A percentile compares a stretch with the other conserved stretches of the same genome.
These are phyloP conservation scores for Naganishia antarctica DNA, from an alignment of 768 basidiomycete genomes.

Conservation along the genomic window DNA sequence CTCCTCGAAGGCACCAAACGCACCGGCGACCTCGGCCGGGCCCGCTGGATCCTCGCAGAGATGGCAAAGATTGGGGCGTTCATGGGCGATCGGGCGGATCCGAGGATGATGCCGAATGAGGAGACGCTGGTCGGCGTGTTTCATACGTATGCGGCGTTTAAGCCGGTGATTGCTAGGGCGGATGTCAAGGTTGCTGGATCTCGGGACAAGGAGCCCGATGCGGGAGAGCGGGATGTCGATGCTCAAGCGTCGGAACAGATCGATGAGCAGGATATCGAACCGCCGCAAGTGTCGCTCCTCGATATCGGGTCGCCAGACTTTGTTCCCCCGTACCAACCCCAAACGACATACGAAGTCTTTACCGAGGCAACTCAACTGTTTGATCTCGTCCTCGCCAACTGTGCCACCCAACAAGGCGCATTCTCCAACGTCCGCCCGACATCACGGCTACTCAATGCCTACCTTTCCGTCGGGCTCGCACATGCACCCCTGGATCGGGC, in stretches of 20 bases:
- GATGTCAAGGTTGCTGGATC: conserved; percentile 52
- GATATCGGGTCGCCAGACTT: conserved; percentile 29
- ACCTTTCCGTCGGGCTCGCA: conserved; percentile 68
- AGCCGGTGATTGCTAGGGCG: conserved; percentile 61
- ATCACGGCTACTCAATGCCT: conserved; percentile 68
- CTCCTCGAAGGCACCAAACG: conserved; percentile 86
- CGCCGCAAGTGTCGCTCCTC: not conserved
- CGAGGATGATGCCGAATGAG: conserved; percentile 54
- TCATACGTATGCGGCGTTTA: conserved; percentile 78
- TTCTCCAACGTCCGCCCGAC: conserved; percentile 62
- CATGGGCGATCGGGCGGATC: not conserved
- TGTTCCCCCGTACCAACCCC: conserved; percentile 26
- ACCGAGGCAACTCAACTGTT: conserved; percentile 31
- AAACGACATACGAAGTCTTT: conserved; percentile 31
- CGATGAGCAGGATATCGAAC: not conserved
- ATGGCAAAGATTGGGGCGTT: conserved; percentile 33
- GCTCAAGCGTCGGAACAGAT: not conserved
- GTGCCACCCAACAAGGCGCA: conserved; percentile 36
- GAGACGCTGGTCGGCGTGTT: conserved; percentile 77
- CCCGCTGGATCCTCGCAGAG: conserved; percentile 87
- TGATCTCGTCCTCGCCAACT: conserved; percentile 11
- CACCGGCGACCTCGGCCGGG: conserved; percentile 72
- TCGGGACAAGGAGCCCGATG: conserved; percentile 12
- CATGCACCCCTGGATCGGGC: conserved; percentile 57
- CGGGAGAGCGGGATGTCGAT: not conserved